These are phyloP conservation scores for Alternaria consortialis DNA, from an alignment of 2,329 filamentous ascomycete species.

Conservation along the genomic window DNA sequence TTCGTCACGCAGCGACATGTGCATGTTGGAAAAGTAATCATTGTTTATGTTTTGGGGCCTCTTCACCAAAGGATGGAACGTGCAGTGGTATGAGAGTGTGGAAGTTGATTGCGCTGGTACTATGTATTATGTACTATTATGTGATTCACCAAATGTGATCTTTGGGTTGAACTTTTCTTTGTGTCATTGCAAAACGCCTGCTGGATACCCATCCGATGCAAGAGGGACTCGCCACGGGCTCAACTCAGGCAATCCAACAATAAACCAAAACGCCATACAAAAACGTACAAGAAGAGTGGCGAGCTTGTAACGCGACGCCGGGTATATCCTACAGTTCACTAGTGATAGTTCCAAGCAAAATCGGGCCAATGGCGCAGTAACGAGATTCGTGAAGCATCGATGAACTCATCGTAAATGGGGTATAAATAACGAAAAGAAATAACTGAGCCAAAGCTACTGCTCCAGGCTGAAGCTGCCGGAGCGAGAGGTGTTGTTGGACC, in stretches of 20 bases:
- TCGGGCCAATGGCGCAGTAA: constrained; percentile 28
- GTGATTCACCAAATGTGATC: not conserved
- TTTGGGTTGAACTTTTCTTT: constrained; percentile 5
- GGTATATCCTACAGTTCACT: constrained; percentile 41
- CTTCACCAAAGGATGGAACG: not conserved
- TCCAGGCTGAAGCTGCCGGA: constrained; percentile 37
- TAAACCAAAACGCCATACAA: constrained; percentile 12
- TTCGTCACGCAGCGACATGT: not conserved
- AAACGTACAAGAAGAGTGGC: constrained; percentile 11
- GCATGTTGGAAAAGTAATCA: not conserved
- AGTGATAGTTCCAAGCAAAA: constrained; percentile 27
- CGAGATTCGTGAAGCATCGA: constrained; percentile 29
- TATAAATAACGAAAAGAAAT: constrained; percentile 10
- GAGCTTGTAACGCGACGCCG: constrained; percentile 17
- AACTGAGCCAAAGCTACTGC: constrained; percentile 1
- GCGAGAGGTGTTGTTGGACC: constrained; percentile 32
- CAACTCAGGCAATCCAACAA: constrained; percentile 21
- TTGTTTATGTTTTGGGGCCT: not conserved
- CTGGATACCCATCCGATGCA: constrained; percentile 18
- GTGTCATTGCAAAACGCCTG: constrained; percentile 5
- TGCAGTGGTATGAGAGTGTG: not conserved
- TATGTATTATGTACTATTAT: constrained; percentile 11
- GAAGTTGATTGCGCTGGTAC: constrained; percentile 12
- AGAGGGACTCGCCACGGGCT: constrained; percentile 23
- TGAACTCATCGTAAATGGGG: constrained; percentile 10